These are phyloP conservation scores for Bocquillonia castaneifolia DNA, from an alignment of 441 rosid genomes.

Conservation along the genomic window DNA sequence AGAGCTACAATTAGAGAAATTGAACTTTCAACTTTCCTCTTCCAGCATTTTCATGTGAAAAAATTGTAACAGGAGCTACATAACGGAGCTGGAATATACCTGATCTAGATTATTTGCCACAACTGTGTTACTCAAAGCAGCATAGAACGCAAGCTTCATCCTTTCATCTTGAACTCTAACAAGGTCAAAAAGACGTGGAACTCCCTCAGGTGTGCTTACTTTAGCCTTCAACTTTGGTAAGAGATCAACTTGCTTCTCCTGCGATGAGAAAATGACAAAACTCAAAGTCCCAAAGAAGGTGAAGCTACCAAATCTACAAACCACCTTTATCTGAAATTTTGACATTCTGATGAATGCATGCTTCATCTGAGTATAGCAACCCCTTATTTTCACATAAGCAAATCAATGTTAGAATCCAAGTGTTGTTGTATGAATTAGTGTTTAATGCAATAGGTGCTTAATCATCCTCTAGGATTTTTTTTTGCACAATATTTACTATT, in stretches of 20 bases:
- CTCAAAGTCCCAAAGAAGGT: background rate
- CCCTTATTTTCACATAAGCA: background rate
- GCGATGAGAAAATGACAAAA: conserved; percentile 25
- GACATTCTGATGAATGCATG: background rate
- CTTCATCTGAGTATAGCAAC: background rate
- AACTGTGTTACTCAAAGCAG: conserved; percentile 75
- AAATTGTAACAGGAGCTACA: background rate
- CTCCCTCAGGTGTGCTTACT: conserved; percentile 77
- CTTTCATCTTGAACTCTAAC: conserved; percentile 82
- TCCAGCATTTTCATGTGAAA: background rate
- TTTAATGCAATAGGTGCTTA: background rate
- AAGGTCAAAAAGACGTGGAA: conserved; percentile 86
- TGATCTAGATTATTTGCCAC: conserved; percentile 90
- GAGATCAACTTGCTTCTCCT: conserved; percentile 81
- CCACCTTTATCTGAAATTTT: background rate
- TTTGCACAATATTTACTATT: no score
- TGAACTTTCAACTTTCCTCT: background rate
- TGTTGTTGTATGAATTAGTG: background rate
- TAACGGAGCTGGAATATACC: conserved; percentile 35
- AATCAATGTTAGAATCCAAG: background rate
- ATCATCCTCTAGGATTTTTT: background rate
- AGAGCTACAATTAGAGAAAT: background rate
- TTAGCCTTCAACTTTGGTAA: conserved; percentile 52
- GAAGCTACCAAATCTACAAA: background rate
- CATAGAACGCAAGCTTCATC: conserved; percentile 90